These are phyloP conservation scores for Leptographium galeiforme DNA, from an alignment of 2,329 filamentous ascomycete genomes.

Conservation along the genomic window DNA sequence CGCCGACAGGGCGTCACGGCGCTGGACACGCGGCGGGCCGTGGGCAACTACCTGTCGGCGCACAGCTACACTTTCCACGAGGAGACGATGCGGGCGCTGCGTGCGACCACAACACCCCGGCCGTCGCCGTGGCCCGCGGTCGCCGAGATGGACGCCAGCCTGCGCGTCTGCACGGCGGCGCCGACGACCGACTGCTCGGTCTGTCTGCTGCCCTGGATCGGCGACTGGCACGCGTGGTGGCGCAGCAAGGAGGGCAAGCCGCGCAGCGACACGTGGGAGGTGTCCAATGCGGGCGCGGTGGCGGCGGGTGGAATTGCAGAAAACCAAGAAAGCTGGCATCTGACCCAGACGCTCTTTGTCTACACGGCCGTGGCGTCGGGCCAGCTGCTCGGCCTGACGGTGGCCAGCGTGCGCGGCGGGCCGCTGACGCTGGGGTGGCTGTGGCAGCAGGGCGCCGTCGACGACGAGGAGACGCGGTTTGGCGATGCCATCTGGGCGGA, in stretches of 20 bases:
- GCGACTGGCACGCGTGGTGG: conserved; percentile 30
- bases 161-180: conserved; percentile 18
- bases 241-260: conserved; percentile 26
- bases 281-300: conserved; percentile 40
- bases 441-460: conserved; percentile 34
- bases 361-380: conserved; percentile 33
- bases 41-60: conserved; percentile 27
- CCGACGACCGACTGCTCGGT: conserved; percentile 27
- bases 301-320: not conserved
- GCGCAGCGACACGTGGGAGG: conserved; percentile 31
- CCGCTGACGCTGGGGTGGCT: conserved; percentile 28
- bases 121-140: conserved; percentile 26
- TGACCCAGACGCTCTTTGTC: conserved; percentile 34
- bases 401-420: conserved; percentile 29
- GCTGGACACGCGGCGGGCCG: conserved; percentile 17
- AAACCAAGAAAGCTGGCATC: conserved; percentile 16
- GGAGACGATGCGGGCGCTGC: conserved; percentile 7
- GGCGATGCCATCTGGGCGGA: conserved; percentile 24
- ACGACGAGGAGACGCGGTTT: conserved; percentile 23
- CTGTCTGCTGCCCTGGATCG: conserved; percentile 27
- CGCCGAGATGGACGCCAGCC: conserved; percentile 22
- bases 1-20: conserved; percentile 6
- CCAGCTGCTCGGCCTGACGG: conserved; percentile 29
- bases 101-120: conserved; percentile 3
- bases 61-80: conserved; percentile 19